Conservation (phyloP, 371 early-diverging fungal genomes). For the Mucor circinelloides region DNA sequence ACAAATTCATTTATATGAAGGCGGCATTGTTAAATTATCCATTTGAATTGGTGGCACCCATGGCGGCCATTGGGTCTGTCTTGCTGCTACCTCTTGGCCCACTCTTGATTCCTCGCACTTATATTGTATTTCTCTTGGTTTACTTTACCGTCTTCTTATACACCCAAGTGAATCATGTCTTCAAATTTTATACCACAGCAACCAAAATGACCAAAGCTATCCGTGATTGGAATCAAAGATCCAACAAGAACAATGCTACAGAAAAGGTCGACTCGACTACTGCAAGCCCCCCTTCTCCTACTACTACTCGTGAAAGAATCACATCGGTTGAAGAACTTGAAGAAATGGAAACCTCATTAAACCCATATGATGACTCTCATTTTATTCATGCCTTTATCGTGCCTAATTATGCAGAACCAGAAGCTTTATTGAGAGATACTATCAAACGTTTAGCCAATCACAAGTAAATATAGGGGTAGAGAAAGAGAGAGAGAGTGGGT, state of each 20-base stretch:
- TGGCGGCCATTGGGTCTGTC: constrained; percentile 53
- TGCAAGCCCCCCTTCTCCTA: not conserved
- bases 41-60: constrained; percentile 57
- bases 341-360: constrained; percentile 50
- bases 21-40: constrained; percentile 37
- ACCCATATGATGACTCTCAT: constrained; percentile 31
- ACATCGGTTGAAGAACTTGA: constrained; percentile 37
- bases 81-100: constrained; percentile 54
- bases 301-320: constrained; percentile 26
- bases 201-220: constrained; percentile 45
- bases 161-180: constrained; percentile 56
- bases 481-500: not conserved
- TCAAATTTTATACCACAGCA: constrained; percentile 54
- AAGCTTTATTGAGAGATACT: constrained; percentile 48
- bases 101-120: constrained; percentile 52
- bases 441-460: constrained; percentile 51
- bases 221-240: constrained; percentile 46
- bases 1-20: constrained; percentile 12
- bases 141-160: constrained; percentile 56
- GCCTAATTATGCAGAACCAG: constrained; percentile 64
- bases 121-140: constrained; percentile 50
- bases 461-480: constrained; percentile 25
- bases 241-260: not conserved
- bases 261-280: constrained; percentile 8
- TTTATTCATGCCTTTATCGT: constrained; percentile 58